Conservation (phyloP, 2,329 filamentous ascomycete species). For the Microdochium nivale region DNA sequence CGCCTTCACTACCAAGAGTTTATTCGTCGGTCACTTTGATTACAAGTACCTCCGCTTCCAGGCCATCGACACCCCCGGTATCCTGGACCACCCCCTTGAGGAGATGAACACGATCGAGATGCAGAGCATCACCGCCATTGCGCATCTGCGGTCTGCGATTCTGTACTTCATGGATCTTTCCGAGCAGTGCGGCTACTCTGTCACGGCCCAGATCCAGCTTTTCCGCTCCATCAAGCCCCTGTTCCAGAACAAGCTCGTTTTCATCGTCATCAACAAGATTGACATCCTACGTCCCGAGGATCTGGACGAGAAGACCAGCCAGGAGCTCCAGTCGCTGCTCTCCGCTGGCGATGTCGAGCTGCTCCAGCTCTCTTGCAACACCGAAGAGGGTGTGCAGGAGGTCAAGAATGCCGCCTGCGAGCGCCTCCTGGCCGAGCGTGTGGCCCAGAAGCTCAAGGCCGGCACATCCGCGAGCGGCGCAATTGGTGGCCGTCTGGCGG, state of each 20-base stretch:
- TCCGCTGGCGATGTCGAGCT: conserved; percentile 88
- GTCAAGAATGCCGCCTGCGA: conserved; percentile 96
- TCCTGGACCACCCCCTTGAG: conserved; percentile 92
- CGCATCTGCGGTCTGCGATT: conserved; percentile 89
- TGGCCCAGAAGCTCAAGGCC: conserved; percentile 92
- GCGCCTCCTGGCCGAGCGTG: conserved; percentile 82
- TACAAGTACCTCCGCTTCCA: conserved; percentile 78
- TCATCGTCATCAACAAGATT: conserved; percentile 97
- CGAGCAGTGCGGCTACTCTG: conserved; percentile 92
- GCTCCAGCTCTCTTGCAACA: conserved; percentile 89
- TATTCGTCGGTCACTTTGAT: conserved; percentile 97
- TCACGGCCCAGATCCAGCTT: conserved; percentile 84
- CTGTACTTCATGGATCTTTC: conserved; percentile 98
- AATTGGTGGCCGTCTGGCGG: conserved; percentile 73
- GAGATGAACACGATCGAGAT: conserved; percentile 99
- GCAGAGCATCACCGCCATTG: conserved; percentile 97
- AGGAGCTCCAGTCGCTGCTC: conserved; percentile 68
- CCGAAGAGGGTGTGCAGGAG: conserved; percentile 84
- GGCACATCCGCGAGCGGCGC: conserved; percentile 70
- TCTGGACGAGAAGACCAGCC: conserved; percentile 68
- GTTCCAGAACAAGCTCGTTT: conserved; percentile 95
- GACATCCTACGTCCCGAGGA: conserved; percentile 85
- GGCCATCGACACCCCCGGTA: conserved; percentile 97
- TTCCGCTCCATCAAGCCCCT: conserved; percentile 96
- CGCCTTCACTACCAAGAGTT: conserved; percentile 94